phyloP scores from a whole-genome alignment of 345 rosid species.

The Arabis hirsuta region DNA sequence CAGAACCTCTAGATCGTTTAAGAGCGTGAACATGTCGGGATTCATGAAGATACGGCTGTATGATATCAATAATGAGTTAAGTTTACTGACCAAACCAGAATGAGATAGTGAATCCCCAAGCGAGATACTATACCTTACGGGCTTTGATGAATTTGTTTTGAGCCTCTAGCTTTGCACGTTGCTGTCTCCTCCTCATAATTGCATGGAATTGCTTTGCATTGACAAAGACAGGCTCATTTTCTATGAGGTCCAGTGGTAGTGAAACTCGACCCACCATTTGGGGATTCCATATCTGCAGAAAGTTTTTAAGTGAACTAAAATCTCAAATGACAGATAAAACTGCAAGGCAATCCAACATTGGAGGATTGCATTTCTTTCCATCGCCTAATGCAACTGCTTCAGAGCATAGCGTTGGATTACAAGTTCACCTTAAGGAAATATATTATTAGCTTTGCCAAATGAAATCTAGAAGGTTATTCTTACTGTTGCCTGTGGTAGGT shows the following conservation, averaged over 20 bases:
- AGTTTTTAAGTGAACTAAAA: conserved; percentile 8
- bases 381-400: neutral
- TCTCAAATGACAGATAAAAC: neutral
- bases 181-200: conserved; percentile 72
- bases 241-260: conserved; percentile 51
- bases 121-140: conserved; percentile 55
- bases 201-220: conserved; percentile 78
- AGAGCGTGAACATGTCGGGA: conserved; percentile 81
- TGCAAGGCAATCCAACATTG: neutral
- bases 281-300: conserved; percentile 56
- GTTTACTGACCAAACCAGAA: neutral
- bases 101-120: neutral
- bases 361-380: neutral
- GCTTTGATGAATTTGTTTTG: conserved; percentile 58
- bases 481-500: conserved; percentile 55
- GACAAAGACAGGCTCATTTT: conserved; percentile 63
- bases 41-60: conserved; percentile 48
- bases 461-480: conserved; percentile 28
- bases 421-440: conserved; percentile 5
- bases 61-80: neutral
- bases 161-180: conserved; percentile 79
- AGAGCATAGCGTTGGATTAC: conserved; percentile 3
- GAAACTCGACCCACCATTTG: conserved; percentile 63
- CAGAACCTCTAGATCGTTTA: conserved; percentile 71
- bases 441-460: neutral